Evolutionary conservation across 805 yeast species (phyloP), one percentile per base, ranked within the genome.

Genomic region (Lachancea waltii): DNA sequence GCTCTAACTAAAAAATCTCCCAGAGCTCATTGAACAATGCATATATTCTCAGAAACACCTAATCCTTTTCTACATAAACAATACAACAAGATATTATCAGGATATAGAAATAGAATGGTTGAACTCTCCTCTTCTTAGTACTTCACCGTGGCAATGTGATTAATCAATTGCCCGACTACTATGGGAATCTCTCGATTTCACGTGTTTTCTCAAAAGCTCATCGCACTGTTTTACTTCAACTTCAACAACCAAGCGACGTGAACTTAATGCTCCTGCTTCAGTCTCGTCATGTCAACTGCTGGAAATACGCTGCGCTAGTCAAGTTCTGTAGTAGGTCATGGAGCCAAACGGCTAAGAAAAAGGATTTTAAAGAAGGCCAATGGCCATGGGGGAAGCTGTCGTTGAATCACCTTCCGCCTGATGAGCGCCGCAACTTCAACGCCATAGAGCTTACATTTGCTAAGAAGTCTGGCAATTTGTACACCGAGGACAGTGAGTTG

Each of bases 1-100:
- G 69, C 75, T 0, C 64, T 87, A 52, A 76, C 79, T 72, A 75
- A 76, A 46, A 73, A 73, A 46, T 70, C 77, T 7, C 94, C 95
- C 4, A 67, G 94, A 59, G 72, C 73, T 45, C 95, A 86, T 61
- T 82, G 54, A 56, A 7, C n/a, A 6, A 13, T 15, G 26, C 22
- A 23, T 4, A 22, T 15, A 30, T 30, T 16, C 18, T 17, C 15
- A n/a, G 7, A n/a, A 27, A 13, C 26, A 7, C 7, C 13, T 23
- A 11, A 13, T 23, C 10, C 13, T 23, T 11, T 11, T 23, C 13
- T 11, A 13, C 10, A 23, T 7, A 5, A 23, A 23, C 10, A 23
- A 23, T 7, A 23, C 7, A 23, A 11, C 13, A 23, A 23, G 13
- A 5, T 13, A 13, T 11, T 23, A 13, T 11, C 7, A 13, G 10